Conservation (phyloP, 441 rosid genomes). For the Aquilaria agallochum region DNA sequence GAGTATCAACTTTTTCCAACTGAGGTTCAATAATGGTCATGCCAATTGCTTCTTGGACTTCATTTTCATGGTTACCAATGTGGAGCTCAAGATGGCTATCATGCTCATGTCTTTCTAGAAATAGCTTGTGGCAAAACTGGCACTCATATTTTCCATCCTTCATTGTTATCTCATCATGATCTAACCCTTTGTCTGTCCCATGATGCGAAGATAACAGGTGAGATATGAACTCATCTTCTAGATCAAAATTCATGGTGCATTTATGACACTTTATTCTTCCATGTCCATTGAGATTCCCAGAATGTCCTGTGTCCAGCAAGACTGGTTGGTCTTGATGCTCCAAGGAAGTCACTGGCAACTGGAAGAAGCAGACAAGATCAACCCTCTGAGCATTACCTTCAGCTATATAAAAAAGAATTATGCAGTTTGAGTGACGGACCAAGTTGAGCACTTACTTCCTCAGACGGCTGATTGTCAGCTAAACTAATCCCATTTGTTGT, state of each 20-base stretch:
- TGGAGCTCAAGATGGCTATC: constrained; percentile 28
- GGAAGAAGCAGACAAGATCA: constrained; percentile 19
- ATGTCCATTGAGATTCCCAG: constrained; percentile 13
- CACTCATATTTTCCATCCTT: constrained; percentile 33
- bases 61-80: constrained; percentile 19
- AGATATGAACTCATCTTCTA: constrained; percentile 24
- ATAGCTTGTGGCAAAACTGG: constrained; percentile 28
- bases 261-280: constrained; percentile 27
- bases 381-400: constrained; percentile 7
- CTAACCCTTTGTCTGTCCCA: constrained; percentile 13
- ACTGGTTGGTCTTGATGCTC: constrained; percentile 20
- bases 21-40: constrained; percentile 15
- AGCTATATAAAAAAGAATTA: background rate
- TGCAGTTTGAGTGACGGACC: no score
- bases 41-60: constrained; percentile 26
- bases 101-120: constrained; percentile 23
- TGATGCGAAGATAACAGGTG: constrained; percentile 32
- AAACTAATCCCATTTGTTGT: constrained; percentile 14
- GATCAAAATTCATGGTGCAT: constrained; percentile 25
- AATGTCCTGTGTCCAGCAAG: constrained; percentile 11
- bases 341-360: constrained; percentile 21
- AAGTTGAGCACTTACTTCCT: constrained; percentile 22
- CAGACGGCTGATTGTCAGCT: constrained; percentile 14
- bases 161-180: constrained; percentile 14
- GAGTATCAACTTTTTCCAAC: constrained; percentile 12